Conservation (phyloP, 495 filamentous ascomycete species). For the Glutinoglossum americanum region DNA sequence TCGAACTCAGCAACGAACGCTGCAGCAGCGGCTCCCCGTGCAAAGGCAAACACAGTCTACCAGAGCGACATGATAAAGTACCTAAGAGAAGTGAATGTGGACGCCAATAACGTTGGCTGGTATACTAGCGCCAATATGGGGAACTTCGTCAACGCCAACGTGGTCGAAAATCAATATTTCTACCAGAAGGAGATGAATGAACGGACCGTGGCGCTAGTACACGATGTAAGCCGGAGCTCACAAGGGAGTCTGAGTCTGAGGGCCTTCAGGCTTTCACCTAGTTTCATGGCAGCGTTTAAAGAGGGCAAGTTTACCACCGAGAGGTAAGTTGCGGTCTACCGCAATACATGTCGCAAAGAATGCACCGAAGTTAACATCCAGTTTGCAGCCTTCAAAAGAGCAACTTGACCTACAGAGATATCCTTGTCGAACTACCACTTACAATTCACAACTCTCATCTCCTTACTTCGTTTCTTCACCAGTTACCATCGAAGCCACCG, state of each 20-base stretch:
- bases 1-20: slow-evolving; percentile 44
- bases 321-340: slow-evolving; percentile 32
- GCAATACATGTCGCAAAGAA: not conserved
- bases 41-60: slow-evolving; percentile 73
- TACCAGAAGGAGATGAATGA: slow-evolving; percentile 91
- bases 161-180: slow-evolving; percentile 94
- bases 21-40: slow-evolving; percentile 72
- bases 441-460: slow-evolving; percentile 92
- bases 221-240: slow-evolving; percentile 83
- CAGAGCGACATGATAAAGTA: slow-evolving; percentile 96
- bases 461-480: slow-evolving; percentile 83
- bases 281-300: slow-evolving; percentile 84
- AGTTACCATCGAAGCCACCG: slow-evolving; percentile 42
- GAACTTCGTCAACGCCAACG: slow-evolving; percentile 85
- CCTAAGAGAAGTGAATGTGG: slow-evolving; percentile 89
- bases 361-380: not conserved
- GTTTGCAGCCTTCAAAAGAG: slow-evolving; percentile 60
- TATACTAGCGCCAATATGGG: slow-evolving; percentile 98
- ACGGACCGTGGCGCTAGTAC: slow-evolving; percentile 77
- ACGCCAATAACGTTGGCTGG: slow-evolving; percentile 96
- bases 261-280: slow-evolving; percentile 70
- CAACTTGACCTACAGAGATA: slow-evolving; percentile 80
- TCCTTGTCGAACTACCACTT: slow-evolving; percentile 79
- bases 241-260: slow-evolving; percentile 78
- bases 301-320: slow-evolving; percentile 95